These are phyloP conservation scores for Colletotrichum sp. DNA, from an alignment of 2,329 filamentous ascomycete genomes.

Conservation along the genomic window DNA sequence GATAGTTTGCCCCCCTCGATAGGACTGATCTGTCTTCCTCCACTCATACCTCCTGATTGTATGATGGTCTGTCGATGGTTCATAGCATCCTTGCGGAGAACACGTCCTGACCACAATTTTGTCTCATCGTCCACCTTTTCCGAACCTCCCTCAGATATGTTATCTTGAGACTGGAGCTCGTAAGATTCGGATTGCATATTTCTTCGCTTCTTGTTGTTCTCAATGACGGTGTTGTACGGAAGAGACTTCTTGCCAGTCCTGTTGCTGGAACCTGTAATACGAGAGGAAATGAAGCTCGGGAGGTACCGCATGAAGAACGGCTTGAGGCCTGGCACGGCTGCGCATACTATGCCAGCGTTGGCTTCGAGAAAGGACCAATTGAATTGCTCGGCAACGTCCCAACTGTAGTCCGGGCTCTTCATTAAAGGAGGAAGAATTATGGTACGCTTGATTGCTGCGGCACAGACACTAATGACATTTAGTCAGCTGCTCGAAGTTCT, in stretches of 20 bases:
- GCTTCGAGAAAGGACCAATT: constrained; percentile 27
- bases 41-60: background rate
- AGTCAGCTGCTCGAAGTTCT: background rate
- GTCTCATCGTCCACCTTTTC: background rate
- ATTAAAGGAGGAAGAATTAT: constrained; percentile 30
- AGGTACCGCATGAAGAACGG: constrained; percentile 23
- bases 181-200: background rate
- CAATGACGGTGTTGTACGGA: background rate
- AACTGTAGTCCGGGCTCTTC: constrained; percentile 28
- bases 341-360: constrained; percentile 10
- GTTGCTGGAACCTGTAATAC: background rate
- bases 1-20: background rate
- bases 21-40: accelerated
- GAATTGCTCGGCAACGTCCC: constrained; percentile 29
- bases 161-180: background rate
- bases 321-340: constrained; percentile 12
- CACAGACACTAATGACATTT: constrained; percentile 24
- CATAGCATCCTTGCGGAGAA: background rate
- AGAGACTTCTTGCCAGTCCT: background rate
- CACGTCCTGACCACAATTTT: background rate
- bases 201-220: background rate
- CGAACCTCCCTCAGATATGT: background rate
- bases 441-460: constrained; percentile 32
- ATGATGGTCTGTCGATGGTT: background rate
- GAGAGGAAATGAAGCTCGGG: background rate